These are phyloP conservation scores for Neurospora sp. DNA, from an alignment of 495 filamentous ascomycete species.

Conservation along the genomic window DNA sequence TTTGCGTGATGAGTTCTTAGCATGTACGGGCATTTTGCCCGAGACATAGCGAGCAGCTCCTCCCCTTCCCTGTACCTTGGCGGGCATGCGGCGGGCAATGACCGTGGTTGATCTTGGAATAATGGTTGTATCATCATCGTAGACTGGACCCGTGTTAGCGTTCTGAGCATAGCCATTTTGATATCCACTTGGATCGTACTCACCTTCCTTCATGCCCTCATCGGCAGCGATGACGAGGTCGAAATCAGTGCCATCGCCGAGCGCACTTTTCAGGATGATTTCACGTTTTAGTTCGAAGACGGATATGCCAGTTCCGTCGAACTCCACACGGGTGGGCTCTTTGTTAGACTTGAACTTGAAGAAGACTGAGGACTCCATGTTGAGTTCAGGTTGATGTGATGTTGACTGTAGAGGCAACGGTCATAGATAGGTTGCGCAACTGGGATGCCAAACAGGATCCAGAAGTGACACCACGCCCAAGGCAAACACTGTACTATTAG, in stretches of 20 bases:
- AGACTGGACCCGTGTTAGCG: constrained; percentile 45
- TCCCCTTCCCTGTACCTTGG: constrained; percentile 68
- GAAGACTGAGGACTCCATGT: constrained; percentile 95
- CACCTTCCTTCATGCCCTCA: constrained; percentile 79
- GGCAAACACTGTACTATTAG: constrained; percentile 25
- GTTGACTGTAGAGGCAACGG: background rate
- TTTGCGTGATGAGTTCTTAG: constrained; percentile 67
- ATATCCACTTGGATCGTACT: constrained; percentile 18
- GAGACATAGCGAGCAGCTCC: constrained; percentile 92
- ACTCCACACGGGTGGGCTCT: constrained; percentile 85
- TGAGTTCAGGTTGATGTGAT: constrained; percentile 20
- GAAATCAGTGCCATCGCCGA: constrained; percentile 95
- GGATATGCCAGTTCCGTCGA: constrained; percentile 96
- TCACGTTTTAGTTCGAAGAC: constrained; percentile 98
- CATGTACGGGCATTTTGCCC: constrained; percentile 88
- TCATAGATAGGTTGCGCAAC: background rate
- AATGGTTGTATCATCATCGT: constrained; percentile 92
- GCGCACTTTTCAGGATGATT: constrained; percentile 85
- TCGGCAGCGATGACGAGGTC: constrained; percentile 88
- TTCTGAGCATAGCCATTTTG: background rate
- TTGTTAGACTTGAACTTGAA: constrained; percentile 99
- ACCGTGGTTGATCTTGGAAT: constrained; percentile 91
- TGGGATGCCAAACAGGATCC: constrained; percentile 7
- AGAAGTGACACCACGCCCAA: constrained; percentile 6
- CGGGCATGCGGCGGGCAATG: constrained; percentile 79